These are phyloP conservation scores for Tetrapisispora phaffii DNA, from an alignment of 805 yeast species.

Conservation along the genomic window DNA sequence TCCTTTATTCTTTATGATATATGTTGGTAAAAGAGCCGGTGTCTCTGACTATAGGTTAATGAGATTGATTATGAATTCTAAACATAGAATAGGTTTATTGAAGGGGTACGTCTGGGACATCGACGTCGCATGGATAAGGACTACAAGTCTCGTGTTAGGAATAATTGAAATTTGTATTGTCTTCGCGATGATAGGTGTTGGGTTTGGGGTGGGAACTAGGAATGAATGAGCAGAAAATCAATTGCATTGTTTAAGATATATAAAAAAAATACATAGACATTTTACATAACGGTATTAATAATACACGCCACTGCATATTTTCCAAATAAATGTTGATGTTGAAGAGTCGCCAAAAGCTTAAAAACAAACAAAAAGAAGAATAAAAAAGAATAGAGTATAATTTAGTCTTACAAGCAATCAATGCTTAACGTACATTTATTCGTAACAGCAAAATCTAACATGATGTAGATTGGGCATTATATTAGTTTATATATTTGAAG, in stretches of 20 bases:
- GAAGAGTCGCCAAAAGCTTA: too few species aligned
- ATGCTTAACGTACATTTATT: constrained; percentile 2
- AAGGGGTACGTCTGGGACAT: constrained; percentile 27
- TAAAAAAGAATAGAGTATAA: too few species aligned
- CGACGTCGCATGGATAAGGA: constrained; percentile 21
- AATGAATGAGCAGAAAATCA: background rate
- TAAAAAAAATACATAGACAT: too few species aligned
- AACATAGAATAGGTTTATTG: constrained; percentile 18
- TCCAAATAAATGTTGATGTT: too few species aligned
- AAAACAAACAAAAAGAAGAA: background rate
- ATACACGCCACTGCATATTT: background rate
- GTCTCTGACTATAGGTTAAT: constrained; percentile 18
- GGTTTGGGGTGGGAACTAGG: constrained; percentile 36
- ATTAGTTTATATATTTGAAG: background rate
- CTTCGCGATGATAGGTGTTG: constrained; percentile 37
- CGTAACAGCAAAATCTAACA: background rate
- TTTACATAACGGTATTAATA: too few species aligned
- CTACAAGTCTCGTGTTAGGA: constrained; percentile 29
- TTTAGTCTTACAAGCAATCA: constrained; percentile 1
- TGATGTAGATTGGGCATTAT: background rate
- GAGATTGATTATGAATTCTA: constrained; percentile 19
- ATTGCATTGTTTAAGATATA: background rate
- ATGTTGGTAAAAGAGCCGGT: constrained; percentile 15
- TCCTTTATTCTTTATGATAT: constrained; percentile 25
- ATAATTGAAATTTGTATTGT: constrained; percentile 17